phyloP scores from a whole-genome alignment of 371 early-diverging fungal species.

The Fennellomyces sp. region DNA sequence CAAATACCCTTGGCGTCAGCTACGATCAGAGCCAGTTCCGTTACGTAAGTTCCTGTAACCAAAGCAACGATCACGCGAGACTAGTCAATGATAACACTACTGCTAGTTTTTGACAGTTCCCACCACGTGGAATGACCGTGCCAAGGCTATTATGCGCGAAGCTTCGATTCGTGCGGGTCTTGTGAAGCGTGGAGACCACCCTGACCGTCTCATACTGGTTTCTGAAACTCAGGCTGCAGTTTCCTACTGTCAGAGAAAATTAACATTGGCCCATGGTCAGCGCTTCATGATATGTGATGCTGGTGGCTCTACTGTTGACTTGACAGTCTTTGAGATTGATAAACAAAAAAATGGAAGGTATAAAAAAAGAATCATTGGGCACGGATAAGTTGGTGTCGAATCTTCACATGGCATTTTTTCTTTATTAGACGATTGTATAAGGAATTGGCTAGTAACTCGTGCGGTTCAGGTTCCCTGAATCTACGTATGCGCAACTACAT shows the following conservation, averaged over 20 bases:
- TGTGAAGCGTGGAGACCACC: constrained; percentile 49
- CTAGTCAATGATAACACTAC: background rate
- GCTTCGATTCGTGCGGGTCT: constrained; percentile 62
- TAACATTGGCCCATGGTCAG: constrained; percentile 60
- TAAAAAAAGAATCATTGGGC: background rate
- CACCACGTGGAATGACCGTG: constrained; percentile 68
- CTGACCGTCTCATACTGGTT: constrained; percentile 56
- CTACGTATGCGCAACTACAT: constrained; percentile 53
- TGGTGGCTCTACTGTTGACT: constrained; percentile 68
- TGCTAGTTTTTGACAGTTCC: constrained; percentile 67
- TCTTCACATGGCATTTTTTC: background rate
- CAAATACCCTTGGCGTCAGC: constrained; percentile 52
- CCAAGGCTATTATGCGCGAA: constrained; percentile 64
- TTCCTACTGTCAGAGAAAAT: constrained; percentile 64
- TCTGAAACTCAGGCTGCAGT: constrained; percentile 68
- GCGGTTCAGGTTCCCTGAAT: constrained; percentile 65
- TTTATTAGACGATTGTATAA: constrained; percentile 40
- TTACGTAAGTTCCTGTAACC: constrained; percentile 30
- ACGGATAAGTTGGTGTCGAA: background rate
- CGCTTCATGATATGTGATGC: constrained; percentile 71
- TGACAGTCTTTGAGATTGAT: constrained; percentile 67
- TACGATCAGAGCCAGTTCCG: constrained; percentile 51
- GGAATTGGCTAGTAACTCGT: constrained; percentile 64
- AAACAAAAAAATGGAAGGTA: constrained; percentile 47
- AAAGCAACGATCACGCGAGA: too few species aligned